Conservation (phyloP, 805 yeast species). For the Hyphopichia homilentoma region DNA sequence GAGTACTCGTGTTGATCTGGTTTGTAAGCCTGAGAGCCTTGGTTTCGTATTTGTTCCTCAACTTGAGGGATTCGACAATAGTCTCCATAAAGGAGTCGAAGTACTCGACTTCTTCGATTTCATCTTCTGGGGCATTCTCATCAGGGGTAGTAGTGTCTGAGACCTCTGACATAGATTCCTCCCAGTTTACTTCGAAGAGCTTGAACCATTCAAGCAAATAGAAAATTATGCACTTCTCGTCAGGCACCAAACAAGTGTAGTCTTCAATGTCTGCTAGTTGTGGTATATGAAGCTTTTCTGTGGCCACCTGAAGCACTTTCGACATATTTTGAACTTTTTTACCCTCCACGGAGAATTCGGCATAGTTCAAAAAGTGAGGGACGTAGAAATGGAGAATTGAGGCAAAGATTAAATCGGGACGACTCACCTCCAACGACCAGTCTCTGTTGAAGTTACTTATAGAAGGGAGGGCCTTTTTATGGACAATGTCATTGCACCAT, state of each 20-base stretch:
- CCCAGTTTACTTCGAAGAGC: constrained; percentile 20
- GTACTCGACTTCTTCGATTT: constrained; percentile 1
- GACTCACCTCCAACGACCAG: constrained; percentile 49
- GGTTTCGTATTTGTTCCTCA: constrained; percentile 29
- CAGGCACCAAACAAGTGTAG: constrained; percentile 46
- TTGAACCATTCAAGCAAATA: constrained; percentile 60
- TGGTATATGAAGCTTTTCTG: constrained; percentile 45
- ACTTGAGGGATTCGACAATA: constrained; percentile 12
- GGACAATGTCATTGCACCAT: constrained; percentile 47
- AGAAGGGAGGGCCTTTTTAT: constrained; percentile 14
- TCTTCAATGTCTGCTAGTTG: constrained; percentile 54
- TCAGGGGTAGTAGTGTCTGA: constrained; percentile 2
- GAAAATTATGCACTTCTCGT: constrained; percentile 57
- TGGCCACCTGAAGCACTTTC: constrained; percentile 40
- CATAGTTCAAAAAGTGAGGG: constrained; percentile 19
- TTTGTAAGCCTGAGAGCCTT: constrained; percentile 25
- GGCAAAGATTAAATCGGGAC: constrained; percentile 46
- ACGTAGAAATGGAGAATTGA: constrained; percentile 28
- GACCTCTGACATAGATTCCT: not conserved
- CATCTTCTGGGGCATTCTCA: constrained; percentile 1
- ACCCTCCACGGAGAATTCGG: constrained; percentile 25
- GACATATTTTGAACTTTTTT: constrained; percentile 27
- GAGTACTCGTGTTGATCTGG: constrained; percentile 13
- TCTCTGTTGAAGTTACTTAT: constrained; percentile 50
- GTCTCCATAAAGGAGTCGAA: constrained; percentile 7